A percentile compares a stretch with the other conserved stretches of the same genome.
phyloP scores from a whole-genome alignment of 225 moss, liverwort and hornwort genomes.

The Takakia lepidozioides region DNA sequence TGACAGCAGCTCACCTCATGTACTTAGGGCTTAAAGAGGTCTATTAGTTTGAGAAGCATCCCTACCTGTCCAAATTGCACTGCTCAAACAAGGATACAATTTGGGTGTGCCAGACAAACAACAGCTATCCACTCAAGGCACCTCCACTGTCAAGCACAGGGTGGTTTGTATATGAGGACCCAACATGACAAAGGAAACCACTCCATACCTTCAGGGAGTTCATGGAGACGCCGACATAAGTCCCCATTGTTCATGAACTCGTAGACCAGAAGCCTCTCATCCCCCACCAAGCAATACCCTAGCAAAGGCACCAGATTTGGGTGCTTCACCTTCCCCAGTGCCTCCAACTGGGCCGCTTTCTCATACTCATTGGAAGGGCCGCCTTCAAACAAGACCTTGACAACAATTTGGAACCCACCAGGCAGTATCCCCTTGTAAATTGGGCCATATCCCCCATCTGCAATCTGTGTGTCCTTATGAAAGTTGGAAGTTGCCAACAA shows the following conservation, averaged over 20 bases:
- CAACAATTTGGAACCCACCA: constrained; percentile 56
- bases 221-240: constrained; percentile 54
- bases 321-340: constrained; percentile 58
- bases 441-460: constrained; percentile 66
- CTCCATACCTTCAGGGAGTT: constrained; percentile 41
- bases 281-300: constrained; percentile 70
- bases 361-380: constrained; percentile 41
- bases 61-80: too few species aligned
- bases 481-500: constrained; percentile 58
- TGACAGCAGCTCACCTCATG: too few species aligned
- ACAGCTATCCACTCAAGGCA: too few species aligned
- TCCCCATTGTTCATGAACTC: constrained; percentile 82
- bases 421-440: constrained; percentile 55
- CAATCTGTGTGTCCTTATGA: constrained; percentile 53
- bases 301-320: constrained; percentile 55
- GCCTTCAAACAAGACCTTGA: constrained; percentile 73
- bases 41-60: too few species aligned
- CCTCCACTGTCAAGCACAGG: too few species aligned
- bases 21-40: too few species aligned
- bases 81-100: too few species aligned
- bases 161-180: too few species aligned
- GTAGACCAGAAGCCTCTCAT: constrained; percentile 59
- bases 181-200: too few species aligned
- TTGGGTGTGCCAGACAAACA: too few species aligned
- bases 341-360: constrained; percentile 54